A percentile compares a stretch with the other conserved stretches of the same genome.
phyloP scores from a whole-genome alignment of 305 asterid genomes.

The Lippia alba region DNA sequence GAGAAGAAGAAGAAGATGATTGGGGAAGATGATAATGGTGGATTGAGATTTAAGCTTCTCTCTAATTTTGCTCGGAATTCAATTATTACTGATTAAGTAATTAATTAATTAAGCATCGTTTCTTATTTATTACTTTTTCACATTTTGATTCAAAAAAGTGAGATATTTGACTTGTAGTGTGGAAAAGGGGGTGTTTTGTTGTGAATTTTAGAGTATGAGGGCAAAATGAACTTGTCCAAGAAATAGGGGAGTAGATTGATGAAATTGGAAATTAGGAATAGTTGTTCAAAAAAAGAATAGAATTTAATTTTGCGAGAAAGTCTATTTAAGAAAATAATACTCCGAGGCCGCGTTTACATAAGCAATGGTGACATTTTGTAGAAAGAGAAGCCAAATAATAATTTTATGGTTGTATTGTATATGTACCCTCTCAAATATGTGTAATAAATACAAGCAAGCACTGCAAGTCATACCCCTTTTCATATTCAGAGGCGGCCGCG shows the following conservation, averaged over 20 bases:
- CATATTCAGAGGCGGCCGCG: no score
- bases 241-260: background rate
- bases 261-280: no score
- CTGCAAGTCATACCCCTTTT: no score
- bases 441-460: no score
- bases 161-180: background rate
- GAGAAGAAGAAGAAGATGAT: conserved; percentile 4
- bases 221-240: background rate
- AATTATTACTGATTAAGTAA: background rate
- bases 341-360: no score
- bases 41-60: conserved; percentile 1
- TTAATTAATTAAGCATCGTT: background rate
- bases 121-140: background rate
- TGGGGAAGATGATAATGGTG: background rate
- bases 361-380: no score
- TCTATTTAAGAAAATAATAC: no score
- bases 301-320: no score
- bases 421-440: no score
- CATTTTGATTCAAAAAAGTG: background rate
- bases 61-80: conserved; percentile 8
- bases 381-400: no score
- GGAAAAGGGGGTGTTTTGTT: background rate
- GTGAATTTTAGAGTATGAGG: background rate
- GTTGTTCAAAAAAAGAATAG: no score
- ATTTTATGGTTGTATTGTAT: no score